These are phyloP conservation scores for Torulaspora quercuum DNA, from an alignment of 805 yeast species.

Conservation along the genomic window DNA sequence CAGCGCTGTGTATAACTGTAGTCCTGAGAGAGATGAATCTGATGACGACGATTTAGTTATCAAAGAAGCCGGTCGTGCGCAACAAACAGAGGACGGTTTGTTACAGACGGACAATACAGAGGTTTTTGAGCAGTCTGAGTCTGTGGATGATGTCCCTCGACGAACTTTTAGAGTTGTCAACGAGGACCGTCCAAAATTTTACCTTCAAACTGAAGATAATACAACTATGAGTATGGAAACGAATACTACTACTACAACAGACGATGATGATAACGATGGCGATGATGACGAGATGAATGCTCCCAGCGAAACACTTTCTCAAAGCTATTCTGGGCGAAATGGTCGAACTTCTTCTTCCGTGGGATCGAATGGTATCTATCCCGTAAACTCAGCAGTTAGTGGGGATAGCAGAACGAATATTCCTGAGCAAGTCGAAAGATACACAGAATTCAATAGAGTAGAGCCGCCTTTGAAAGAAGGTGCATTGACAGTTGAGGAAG, in stretches of 20 bases:
- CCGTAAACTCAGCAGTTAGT: too few species aligned
- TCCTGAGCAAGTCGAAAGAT: too few species aligned
- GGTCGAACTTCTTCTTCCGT: too few species aligned
- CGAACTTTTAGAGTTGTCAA: conserved; percentile 33
- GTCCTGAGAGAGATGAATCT: conserved; percentile 1
- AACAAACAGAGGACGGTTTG: too few species aligned
- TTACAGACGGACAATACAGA: too few species aligned
- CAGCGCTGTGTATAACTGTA: conserved; percentile 1
- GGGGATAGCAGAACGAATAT: too few species aligned
- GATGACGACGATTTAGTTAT: neutral
- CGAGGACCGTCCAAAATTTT: conserved; percentile 32
- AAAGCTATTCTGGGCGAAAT: neutral
- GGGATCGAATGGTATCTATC: too few species aligned
- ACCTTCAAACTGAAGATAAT: conserved; percentile 21
- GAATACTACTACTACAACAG: conserved; percentile 4
- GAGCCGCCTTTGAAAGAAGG: conserved; percentile 5
- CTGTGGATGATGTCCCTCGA: conserved; percentile 1
- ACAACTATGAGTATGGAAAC: conserved; percentile 8
- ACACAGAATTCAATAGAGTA: neutral
- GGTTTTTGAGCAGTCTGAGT: too few species aligned
- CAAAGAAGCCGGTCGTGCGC: too few species aligned
- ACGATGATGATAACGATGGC: conserved; percentile 8
- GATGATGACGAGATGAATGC: neutral
- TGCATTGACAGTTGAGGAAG: neutral
- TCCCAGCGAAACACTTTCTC: neutral